Percentiles rank a stretch among this genome's conserved stretches.
Evolutionary conservation across 23 red algal species (phyloP).

Genomic region (Pyropia yezoensis): DNA sequence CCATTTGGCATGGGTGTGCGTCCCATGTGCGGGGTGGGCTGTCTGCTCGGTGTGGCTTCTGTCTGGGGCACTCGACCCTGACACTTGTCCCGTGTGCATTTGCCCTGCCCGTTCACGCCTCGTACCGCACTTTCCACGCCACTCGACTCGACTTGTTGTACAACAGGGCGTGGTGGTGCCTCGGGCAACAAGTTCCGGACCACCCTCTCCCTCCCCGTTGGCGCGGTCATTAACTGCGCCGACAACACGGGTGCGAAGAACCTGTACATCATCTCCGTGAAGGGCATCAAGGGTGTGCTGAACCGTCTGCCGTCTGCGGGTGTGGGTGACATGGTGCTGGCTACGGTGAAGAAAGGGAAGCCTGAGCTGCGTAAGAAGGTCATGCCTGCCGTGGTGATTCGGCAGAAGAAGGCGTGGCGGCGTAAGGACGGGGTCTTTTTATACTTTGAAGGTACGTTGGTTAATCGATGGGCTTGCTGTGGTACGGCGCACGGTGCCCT

Average conservation of each 20-base stretch:
- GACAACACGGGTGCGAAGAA: constrained; percentile 99
- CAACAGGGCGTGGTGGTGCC: constrained; percentile 69
- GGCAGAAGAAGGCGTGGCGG: constrained; percentile 90
- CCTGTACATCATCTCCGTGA: constrained; percentile 96
- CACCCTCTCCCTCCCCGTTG: constrained; percentile 84
- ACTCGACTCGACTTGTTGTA: too few species aligned
- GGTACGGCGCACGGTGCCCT: neutral
- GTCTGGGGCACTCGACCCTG: too few species aligned
- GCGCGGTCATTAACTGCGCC: constrained; percentile 97
- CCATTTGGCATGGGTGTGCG: too few species aligned
- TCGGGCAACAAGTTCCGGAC: constrained; percentile 91
- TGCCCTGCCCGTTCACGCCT: too few species aligned
- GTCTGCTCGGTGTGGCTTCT: too few species aligned
- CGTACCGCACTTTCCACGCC: too few species aligned
- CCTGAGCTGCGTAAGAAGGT: constrained; percentile 99
- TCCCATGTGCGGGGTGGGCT: too few species aligned
- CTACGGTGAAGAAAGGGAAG: constrained; percentile 98
- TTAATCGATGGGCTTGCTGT: neutral
- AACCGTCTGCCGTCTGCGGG: constrained; percentile 91
- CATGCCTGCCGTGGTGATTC: constrained; percentile 81
- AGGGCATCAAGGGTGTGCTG: constrained; percentile 74
- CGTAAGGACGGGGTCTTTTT: constrained; percentile 89
- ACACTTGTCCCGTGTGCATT: too few species aligned
- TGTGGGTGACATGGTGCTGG: constrained; percentile 97
- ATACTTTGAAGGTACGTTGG: constrained; percentile 93